Conservation (phyloP, 768 basidiomycete species). For the Termitomyces sp. region DNA sequence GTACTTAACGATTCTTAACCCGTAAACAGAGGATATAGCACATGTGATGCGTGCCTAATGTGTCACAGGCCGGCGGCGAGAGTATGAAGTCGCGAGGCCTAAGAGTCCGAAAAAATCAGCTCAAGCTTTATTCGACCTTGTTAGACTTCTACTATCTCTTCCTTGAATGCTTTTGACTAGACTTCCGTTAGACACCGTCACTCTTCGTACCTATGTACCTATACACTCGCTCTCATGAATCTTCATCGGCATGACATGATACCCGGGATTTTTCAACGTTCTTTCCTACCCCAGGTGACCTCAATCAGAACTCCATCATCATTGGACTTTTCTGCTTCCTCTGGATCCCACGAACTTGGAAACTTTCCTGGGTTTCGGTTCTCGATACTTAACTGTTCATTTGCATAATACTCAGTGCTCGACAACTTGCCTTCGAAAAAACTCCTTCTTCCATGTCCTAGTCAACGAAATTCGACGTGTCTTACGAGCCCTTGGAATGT, state of each 20-base stretch:
- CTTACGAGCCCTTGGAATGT: not conserved
- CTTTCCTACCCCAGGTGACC: not conserved
- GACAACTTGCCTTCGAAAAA: not conserved
- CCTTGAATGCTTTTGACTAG: not conserved
- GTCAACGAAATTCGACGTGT: too few species aligned
- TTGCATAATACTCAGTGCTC: not conserved
- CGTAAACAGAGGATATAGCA: too few species aligned
- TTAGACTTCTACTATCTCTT: not conserved
- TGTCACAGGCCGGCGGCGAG: too few species aligned
- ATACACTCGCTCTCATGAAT: not conserved
- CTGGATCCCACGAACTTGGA: not conserved
- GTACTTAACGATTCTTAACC: too few species aligned
- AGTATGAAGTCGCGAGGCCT: not conserved
- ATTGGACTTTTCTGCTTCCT: not conserved
- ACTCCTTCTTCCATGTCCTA: not conserved
- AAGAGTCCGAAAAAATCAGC: too few species aligned
- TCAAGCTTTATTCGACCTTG: not conserved
- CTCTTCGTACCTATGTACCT: not conserved
- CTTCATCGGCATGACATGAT: not conserved
- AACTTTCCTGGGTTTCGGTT: not conserved
- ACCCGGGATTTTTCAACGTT: not conserved
- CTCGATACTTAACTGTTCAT: not conserved
- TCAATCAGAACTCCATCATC: not conserved
- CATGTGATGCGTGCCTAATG: too few species aligned
- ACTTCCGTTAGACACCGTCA: too few species aligned